phyloP scores from a whole-genome alignment of 2,329 filamentous ascomycete species.

The Hypoxylon sp. region DNA sequence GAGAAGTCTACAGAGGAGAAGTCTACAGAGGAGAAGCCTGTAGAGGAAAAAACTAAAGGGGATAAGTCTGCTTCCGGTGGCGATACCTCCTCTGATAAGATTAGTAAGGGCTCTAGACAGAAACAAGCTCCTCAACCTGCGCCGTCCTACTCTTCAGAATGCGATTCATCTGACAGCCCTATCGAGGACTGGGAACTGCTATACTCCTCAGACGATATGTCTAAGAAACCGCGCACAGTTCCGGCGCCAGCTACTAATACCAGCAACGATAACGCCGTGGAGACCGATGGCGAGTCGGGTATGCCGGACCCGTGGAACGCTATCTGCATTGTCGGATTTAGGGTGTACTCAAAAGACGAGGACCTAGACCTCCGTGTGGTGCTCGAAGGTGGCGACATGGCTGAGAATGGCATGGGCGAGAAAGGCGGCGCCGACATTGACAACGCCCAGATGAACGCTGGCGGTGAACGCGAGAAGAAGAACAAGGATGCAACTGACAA shows the following conservation, averaged over 20 bases:
- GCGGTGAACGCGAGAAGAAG: slow-evolving; percentile 60
- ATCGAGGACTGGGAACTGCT: slow-evolving; percentile 72
- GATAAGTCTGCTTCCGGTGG: slow-evolving; percentile 13
- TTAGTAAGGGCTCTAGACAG: neutral
- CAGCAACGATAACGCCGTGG: slow-evolving; percentile 50
- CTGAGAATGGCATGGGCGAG: slow-evolving; percentile 70
- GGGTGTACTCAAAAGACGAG: slow-evolving; percentile 63
- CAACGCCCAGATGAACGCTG: slow-evolving; percentile 70
- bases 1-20: slow-evolving; percentile 12
- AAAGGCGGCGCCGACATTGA: slow-evolving; percentile 70
- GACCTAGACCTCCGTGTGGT: slow-evolving; percentile 68
- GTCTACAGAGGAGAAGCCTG: slow-evolving; percentile 12
- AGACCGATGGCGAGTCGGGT: slow-evolving; percentile 60
- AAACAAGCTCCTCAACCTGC: slow-evolving; percentile 33
- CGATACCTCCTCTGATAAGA: neutral
- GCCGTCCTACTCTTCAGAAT: slow-evolving; percentile 61
- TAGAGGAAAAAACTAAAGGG: slow-evolving; percentile 13
- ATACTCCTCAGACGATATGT: slow-evolving; percentile 72
- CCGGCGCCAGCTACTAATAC: slow-evolving; percentile 47
- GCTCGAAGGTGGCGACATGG: slow-evolving; percentile 68
- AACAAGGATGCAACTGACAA: slow-evolving; percentile 51
- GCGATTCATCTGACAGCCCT: slow-evolving; percentile 72
- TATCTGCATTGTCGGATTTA: slow-evolving; percentile 60
- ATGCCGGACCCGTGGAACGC: slow-evolving; percentile 61
- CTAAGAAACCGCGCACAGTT: slow-evolving; percentile 64